phyloP scores from a whole-genome alignment of 345 rosid genomes.

The Camelina hispida region DNA sequence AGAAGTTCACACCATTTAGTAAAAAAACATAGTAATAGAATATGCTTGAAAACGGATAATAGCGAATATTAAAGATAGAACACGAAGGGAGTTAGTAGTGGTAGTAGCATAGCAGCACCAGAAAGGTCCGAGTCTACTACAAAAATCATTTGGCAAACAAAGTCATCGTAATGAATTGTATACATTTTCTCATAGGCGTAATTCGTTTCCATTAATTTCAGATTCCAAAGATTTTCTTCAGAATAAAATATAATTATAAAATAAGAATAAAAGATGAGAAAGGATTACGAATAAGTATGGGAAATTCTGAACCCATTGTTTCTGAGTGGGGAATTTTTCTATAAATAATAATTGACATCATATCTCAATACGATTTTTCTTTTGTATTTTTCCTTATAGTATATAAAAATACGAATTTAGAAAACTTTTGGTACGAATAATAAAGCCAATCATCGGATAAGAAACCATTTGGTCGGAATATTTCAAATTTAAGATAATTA shows the following conservation, averaged over 20 bases:
- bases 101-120: neutral
- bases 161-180: slow-evolving; percentile 4
- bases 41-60: slow-evolving; percentile 23
- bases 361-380: neutral
- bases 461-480: neutral
- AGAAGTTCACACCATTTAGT: no score
- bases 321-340: slow-evolving; percentile 24
- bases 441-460: neutral
- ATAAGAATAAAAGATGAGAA: neutral
- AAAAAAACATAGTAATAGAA: neutral
- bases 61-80: slow-evolving; percentile 16
- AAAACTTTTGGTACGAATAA: neutral
- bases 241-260: neutral
- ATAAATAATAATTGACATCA: neutral
- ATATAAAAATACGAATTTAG: neutral
- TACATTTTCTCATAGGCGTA: slow-evolving; percentile 6
- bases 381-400: neutral
- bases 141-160: slow-evolving; percentile 11
- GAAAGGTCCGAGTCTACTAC: slow-evolving; percentile 11
- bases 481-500: neutral
- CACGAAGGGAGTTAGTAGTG: neutral
- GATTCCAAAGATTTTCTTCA: slow-evolving; percentile 22
- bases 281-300: slow-evolving; percentile 38
- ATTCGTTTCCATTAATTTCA: neutral
- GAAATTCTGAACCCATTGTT: slow-evolving; percentile 23